phyloP scores from a whole-genome alignment of 1,284 basidiomycete species.

The Sanghuangporus weigelae region DNA sequence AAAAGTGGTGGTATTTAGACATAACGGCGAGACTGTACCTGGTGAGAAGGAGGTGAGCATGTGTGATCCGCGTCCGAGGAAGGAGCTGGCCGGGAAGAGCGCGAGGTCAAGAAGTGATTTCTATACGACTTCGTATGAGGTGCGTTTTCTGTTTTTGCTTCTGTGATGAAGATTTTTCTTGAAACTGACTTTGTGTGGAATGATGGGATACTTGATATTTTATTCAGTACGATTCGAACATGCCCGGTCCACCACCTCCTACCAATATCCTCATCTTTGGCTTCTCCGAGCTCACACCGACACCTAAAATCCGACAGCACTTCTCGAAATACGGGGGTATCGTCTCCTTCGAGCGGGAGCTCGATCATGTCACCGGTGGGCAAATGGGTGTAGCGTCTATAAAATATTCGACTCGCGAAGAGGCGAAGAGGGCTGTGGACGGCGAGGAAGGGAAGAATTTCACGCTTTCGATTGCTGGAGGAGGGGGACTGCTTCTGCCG shows the following conservation, averaged over 20 bases:
- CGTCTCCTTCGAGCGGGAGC: constrained; percentile 71
- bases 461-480: constrained; percentile 13
- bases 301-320: constrained; percentile 60
- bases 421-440: constrained; percentile 59
- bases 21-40: constrained; percentile 50
- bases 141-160: constrained; percentile 31
- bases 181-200: neutral
- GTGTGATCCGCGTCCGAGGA: constrained; percentile 48
- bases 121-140: constrained; percentile 54
- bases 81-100: constrained; percentile 35
- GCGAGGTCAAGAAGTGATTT: constrained; percentile 37
- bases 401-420: constrained; percentile 56
- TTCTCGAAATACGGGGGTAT: constrained; percentile 69
- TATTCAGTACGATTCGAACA: constrained; percentile 70
- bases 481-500: neutral
- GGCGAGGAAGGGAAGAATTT: constrained; percentile 53
- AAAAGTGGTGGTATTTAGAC: constrained; percentile 36
- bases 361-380: constrained; percentile 76
- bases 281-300: constrained; percentile 69
- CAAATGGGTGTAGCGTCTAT: constrained; percentile 82
- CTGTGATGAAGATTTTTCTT: neutral
- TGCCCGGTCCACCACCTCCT: constrained; percentile 71
- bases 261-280: constrained; percentile 71
- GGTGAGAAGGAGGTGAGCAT: constrained; percentile 40
- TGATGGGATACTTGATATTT: neutral